Percentiles rank a stretch among this genome's conserved stretches.
These are phyloP conservation scores for Pseudisothecium myosuroides DNA, from an alignment of 225 moss, liverwort and hornwort genomes.

Conservation along the genomic window DNA sequence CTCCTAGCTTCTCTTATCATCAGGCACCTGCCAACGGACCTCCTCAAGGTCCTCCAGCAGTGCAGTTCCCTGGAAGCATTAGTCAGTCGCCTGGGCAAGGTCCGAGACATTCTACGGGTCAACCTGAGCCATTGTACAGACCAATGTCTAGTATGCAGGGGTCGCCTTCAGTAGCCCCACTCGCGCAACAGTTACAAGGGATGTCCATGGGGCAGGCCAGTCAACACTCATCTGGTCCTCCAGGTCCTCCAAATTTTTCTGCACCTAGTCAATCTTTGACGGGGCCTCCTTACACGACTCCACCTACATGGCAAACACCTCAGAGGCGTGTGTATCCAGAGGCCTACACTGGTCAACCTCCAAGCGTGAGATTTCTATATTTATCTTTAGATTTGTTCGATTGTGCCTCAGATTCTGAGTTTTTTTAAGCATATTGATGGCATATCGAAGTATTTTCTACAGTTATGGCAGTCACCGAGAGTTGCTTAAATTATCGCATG, in stretches of 20 bases:
- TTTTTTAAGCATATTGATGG: neutral
- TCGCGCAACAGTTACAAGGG: slow-evolving; percentile 39
- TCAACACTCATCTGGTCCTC: slow-evolving; percentile 24
- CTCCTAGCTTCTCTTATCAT: slow-evolving; percentile 26
- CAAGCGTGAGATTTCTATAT: slow-evolving; percentile 40
- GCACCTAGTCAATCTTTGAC: slow-evolving; percentile 20
- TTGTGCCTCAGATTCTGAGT: neutral
- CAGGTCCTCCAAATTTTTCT: slow-evolving; percentile 31
- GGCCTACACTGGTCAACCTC: slow-evolving; percentile 43
- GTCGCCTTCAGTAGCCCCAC: slow-evolving; percentile 5
- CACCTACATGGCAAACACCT: slow-evolving; percentile 58
- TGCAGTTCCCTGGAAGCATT: slow-evolving; percentile 22
- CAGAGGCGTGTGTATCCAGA: slow-evolving; percentile 81
- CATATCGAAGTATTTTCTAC: neutral
- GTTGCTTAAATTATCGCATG: neutral
- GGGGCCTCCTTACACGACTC: slow-evolving; percentile 32
- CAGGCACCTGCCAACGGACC: slow-evolving; percentile 31
- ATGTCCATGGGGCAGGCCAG: slow-evolving; percentile 31
- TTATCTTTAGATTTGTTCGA: neutral
- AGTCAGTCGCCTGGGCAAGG: slow-evolving; percentile 33
- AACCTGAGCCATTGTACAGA: slow-evolving; percentile 28
- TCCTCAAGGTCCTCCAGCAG: slow-evolving; percentile 21
- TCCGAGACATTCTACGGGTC: slow-evolving; percentile 29
- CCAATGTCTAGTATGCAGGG: slow-evolving; percentile 22
- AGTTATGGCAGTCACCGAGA: neutral